phyloP scores from a whole-genome alignment of 176 grass and related monocot genomes.

The Thalia dealbata region DNA sequence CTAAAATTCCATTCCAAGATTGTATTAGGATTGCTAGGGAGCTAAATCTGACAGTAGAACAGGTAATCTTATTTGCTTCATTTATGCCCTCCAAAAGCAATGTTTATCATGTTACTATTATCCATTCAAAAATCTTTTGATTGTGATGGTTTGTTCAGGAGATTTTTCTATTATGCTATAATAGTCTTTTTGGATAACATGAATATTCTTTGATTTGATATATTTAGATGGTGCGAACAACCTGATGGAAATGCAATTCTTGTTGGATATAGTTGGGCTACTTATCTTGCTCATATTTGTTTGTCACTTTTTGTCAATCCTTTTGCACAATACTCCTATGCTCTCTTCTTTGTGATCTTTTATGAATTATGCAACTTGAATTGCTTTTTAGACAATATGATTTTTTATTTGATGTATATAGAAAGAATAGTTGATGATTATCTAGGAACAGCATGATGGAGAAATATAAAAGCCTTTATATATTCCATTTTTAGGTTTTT shows the following conservation, averaged over 20 bases:
- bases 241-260: no score
- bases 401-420: neutral
- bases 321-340: no score
- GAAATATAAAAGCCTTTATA: neutral
- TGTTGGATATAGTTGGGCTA: no score
- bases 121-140: neutral
- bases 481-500: neutral
- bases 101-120: neutral
- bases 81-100: neutral
- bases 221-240: neutral
- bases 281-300: no score
- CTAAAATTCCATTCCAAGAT: conserved; percentile 70
- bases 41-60: conserved; percentile 78
- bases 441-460: neutral
- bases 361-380: neutral
- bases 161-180: neutral
- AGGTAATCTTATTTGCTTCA: conserved; percentile 28
- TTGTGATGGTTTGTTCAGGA: neutral
- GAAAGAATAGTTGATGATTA: neutral
- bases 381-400: neutral
- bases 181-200: neutral
- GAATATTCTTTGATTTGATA: neutral
- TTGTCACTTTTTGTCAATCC: no score
- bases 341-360: no score
- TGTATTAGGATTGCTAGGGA: conserved; percentile 82